phyloP scores from a whole-genome alignment of 2,329 filamentous ascomycete genomes.

The Fusarium guadeloupense region DNA sequence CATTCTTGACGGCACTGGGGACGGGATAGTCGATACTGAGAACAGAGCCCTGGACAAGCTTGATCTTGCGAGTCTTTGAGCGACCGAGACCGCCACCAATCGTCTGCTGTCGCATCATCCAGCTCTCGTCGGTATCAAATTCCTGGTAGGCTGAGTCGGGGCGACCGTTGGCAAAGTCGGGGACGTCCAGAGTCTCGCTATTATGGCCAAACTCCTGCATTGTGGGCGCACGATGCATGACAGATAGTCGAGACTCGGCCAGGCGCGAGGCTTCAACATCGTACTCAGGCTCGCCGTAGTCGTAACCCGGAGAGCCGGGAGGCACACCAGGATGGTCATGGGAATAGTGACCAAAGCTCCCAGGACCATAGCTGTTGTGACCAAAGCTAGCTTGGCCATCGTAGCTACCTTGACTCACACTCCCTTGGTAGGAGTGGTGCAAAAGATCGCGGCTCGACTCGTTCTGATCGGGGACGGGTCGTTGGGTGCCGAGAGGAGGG shows the following conservation, averaged over 20 bases:
- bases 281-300: conserved; percentile 28
- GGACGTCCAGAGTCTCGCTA: conserved; percentile 18
- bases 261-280: conserved; percentile 30
- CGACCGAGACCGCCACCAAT: conserved; percentile 30
- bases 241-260: conserved; percentile 28
- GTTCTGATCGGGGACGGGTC: conserved; percentile 27
- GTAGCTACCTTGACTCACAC: conserved; percentile 3
- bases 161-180: conserved; percentile 30
- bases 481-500: conserved; percentile 25
- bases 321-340: conserved; percentile 10
- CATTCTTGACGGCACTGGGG: conserved; percentile 41
- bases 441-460: conserved; percentile 32
- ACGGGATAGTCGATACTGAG: conserved; percentile 41
- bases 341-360: conserved; percentile 28
- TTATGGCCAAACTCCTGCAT: conserved; percentile 30
- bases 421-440: conserved; percentile 25
- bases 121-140: conserved; percentile 37
- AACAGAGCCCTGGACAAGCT: conserved; percentile 41
- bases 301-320: conserved; percentile 19
- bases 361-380: conserved; percentile 18
- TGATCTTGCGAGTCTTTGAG: conserved; percentile 38
- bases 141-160: conserved; percentile 36
- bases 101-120: conserved; percentile 39
- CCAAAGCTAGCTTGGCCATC: conserved; percentile 8
- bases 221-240: conserved; percentile 25